Conservation (phyloP, 768 basidiomycete genomes). For the Psilocybe tampanensis region DNA sequence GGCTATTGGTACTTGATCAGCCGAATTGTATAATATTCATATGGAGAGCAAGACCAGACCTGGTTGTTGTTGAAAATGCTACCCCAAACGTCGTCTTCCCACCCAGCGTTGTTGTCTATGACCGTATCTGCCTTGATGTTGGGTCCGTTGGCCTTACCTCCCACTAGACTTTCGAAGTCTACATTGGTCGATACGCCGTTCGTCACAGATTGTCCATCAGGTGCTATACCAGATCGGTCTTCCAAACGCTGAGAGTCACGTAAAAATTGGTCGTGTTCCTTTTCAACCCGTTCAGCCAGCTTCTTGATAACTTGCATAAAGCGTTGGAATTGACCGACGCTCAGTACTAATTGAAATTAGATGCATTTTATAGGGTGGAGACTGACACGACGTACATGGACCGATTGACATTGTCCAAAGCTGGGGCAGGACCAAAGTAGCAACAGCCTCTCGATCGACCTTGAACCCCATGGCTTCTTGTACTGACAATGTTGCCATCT, state of each 20-base stretch:
- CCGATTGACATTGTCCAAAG: slow-evolving; percentile 98
- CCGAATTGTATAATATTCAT: background rate
- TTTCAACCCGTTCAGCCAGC: slow-evolving; percentile 84
- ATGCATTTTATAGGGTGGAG: background rate
- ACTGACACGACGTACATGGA: slow-evolving; percentile 58
- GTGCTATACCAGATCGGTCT: slow-evolving; percentile 61
- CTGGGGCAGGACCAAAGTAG: slow-evolving; percentile 86
- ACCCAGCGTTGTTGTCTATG: slow-evolving; percentile 42
- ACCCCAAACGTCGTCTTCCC: slow-evolving; percentile 89
- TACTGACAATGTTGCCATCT: slow-evolving; percentile 88
- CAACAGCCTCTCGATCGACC: slow-evolving; percentile 91
- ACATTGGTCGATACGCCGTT: slow-evolving; percentile 34
- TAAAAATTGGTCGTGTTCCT: slow-evolving; percentile 90
- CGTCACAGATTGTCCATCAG: slow-evolving; percentile 50
- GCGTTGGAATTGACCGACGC: slow-evolving; percentile 83
- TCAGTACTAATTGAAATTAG: slow-evolving; percentile 55
- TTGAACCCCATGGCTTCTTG: slow-evolving; percentile 97
- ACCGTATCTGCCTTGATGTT: slow-evolving; percentile 49
- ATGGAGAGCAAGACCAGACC: slow-evolving; percentile 17
- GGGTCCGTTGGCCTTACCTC: slow-evolving; percentile 45
- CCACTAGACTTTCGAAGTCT: slow-evolving; percentile 89
- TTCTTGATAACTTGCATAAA: slow-evolving; percentile 88
- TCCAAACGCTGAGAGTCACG: slow-evolving; percentile 92
- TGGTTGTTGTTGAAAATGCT: slow-evolving; percentile 60
- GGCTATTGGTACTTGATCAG: slow-evolving; percentile 2